Base-by-base conservation (phyloP, 2,329 filamentous ascomycete species). In the Apiospora sp. region DNA sequence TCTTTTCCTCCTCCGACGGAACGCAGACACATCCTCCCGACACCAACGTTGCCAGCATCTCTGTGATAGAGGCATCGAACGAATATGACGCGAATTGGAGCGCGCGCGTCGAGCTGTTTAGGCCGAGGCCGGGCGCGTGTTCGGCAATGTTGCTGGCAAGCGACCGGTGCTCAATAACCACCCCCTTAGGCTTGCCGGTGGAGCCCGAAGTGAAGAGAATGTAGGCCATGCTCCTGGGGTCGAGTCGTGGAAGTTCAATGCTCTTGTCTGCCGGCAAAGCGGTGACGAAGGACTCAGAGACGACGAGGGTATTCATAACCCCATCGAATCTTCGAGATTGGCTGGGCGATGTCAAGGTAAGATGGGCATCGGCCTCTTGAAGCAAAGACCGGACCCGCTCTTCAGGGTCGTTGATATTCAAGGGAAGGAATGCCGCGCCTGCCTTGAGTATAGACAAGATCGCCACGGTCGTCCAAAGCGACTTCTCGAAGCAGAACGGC, bases 31-130 rank as follows among this genome's bases (percentile, higher is more conserved):
- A 71, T 19, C 73, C 73, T 22, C 73, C 73, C 1, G 49, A 46
- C 14, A 68, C 69, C 3, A 71, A 67, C 3, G 69, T 67, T 7
- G 71, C 69, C 30, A 71, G 37, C 4, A 37, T 48, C 13, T 72
- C 71, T 16, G 67, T 71, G 13, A 74, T 69, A 12, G 68, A 71
- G 1, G 71, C 73, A 64, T 74, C 73, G 37, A 74, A 74, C 1
- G 71, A 64, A 37, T 64, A 72, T 8, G 73, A 71, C 5, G 73
- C 71, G 54, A 74, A 72, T 44, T 73, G 72, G 14, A 73, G 64
- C 3, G 68, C 61, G 5, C 0, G 85, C 14, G 44, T 69, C 8
- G 46, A 37, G 4, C 46, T 16, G 46, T 69, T 51, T 12, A 69
- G 22, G 22, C 44, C 68, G 7, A 48, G 22, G 10, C 24, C 68